Percentiles rank a stretch among this genome's conserved stretches.
These are phyloP conservation scores for Dichotomopilus funicola DNA, from an alignment of 2,329 filamentous ascomycete species.

Conservation along the genomic window DNA sequence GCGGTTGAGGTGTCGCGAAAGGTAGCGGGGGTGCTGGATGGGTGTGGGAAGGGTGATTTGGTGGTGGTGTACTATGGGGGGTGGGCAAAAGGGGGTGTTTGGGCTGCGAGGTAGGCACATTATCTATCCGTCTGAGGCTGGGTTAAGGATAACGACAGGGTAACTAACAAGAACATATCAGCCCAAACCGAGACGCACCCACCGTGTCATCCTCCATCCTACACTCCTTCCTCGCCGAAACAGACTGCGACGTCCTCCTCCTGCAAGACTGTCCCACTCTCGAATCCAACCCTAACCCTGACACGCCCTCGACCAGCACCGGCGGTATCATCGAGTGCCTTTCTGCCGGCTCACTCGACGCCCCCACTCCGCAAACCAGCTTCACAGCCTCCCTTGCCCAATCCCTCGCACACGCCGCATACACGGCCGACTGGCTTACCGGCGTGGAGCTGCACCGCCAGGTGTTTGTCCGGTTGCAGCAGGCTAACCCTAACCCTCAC, in stretches of 20 bases:
- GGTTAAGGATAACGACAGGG: too few species aligned
- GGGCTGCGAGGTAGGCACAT: too few species aligned
- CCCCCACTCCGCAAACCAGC: too few species aligned
- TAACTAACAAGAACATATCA: not conserved
- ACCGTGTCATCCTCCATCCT: slow-evolving; percentile 15
- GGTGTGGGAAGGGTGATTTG: slow-evolving; percentile 13
- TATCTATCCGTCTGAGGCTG: too few species aligned
- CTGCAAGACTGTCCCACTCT: slow-evolving; percentile 33
- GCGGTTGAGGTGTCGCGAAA: slow-evolving; percentile 11
- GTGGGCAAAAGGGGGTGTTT: too few species aligned
- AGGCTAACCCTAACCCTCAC: not conserved
- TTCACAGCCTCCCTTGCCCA: slow-evolving; percentile 17
- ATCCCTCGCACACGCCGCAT: slow-evolving; percentile 17
- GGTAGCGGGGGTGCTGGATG: slow-evolving; percentile 9
- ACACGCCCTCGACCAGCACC: slow-evolving; percentile 32
- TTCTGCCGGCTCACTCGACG: too few species aligned
- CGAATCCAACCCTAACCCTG: slow-evolving; percentile 43
- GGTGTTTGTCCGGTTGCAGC: slow-evolving; percentile 15
- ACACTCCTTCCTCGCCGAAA: slow-evolving; percentile 13
- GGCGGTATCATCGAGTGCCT: too few species aligned
- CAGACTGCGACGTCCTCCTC: slow-evolving; percentile 27
- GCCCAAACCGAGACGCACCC: slow-evolving; percentile 11
- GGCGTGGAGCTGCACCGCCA: slow-evolving; percentile 15
- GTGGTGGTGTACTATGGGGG: slow-evolving; percentile 19
- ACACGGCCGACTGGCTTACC: slow-evolving; percentile 13